These are phyloP conservation scores for Ganoderma lingzhi DNA, from an alignment of 1,284 basidiomycete species.

Conservation along the genomic window DNA sequence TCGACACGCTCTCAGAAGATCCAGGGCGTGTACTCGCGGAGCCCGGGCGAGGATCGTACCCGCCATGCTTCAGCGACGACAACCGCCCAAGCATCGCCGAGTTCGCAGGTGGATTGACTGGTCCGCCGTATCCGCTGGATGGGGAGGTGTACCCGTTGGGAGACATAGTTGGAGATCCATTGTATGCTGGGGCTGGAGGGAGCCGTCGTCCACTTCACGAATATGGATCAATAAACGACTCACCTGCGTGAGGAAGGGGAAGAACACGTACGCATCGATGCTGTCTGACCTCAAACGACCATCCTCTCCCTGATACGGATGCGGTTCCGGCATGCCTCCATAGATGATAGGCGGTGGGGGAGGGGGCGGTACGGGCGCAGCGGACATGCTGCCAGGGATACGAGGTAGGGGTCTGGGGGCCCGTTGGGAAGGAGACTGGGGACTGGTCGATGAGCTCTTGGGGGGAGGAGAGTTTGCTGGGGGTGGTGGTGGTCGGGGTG, in stretches of 20 bases:
- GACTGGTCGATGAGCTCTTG: conserved; percentile 21
- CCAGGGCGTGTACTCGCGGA: conserved; percentile 32
- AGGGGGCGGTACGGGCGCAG: conserved; percentile 37
- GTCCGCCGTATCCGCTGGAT: conserved; percentile 19
- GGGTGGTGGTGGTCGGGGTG: conserved; percentile 36
- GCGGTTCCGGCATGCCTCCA: conserved; percentile 39
- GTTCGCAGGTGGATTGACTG: conserved; percentile 28
- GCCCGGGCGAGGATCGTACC: conserved; percentile 30
- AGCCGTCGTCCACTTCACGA: conserved; percentile 29
- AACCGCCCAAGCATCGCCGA: conserved; percentile 28
- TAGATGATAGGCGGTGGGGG: conserved; percentile 34
- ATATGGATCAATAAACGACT: conserved; percentile 5
- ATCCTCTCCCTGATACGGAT: conserved; percentile 36
- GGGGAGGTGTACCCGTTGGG: conserved; percentile 18
- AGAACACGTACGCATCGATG: conserved; percentile 35
- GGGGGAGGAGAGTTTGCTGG: conserved; percentile 20
- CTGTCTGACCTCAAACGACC: conserved; percentile 34
- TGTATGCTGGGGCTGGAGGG: conserved; percentile 29
- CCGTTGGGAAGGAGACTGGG: conserved; percentile 39
- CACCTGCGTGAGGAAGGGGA: not conserved
- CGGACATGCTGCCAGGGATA: conserved; percentile 36
- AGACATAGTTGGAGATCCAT: not conserved
- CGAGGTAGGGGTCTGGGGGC: conserved; percentile 42
- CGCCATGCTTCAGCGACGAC: conserved; percentile 27
- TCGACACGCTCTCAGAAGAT: conserved; percentile 29